Conservation (phyloP, 2,329 filamentous ascomycete genomes). For the Mariannaea elegans region DNA sequence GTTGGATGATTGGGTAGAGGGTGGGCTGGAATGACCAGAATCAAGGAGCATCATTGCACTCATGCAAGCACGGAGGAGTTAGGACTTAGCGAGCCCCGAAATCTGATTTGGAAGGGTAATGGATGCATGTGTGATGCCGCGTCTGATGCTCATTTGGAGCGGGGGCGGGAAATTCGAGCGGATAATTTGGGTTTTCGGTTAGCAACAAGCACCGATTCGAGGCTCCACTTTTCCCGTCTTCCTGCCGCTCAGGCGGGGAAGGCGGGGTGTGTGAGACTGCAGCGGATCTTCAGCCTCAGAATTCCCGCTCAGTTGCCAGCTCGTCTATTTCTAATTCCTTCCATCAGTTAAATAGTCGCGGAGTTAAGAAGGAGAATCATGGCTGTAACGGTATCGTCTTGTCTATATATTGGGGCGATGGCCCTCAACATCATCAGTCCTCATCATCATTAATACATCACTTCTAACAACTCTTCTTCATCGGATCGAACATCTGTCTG, state of each 20-base stretch:
- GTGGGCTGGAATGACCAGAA: neutral
- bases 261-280: neutral
- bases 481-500: neutral
- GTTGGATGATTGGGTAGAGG: neutral
- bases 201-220: neutral
- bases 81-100: neutral
- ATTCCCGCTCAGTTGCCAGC: too few relatives aligned
- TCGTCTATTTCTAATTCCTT: too few relatives aligned
- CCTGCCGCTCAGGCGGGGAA: neutral
- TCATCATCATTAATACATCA: neutral
- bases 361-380: too few relatives aligned
- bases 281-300: too few relatives aligned
- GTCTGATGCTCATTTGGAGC: neutral
- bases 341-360: too few relatives aligned
- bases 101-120: too few relatives aligned
- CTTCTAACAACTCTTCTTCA: too few relatives aligned
- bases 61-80: neutral
- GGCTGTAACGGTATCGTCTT: too few relatives aligned
- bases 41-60: neutral
- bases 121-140: neutral
- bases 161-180: slow-evolving; percentile 4
- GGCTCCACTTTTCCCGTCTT: neutral
- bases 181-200: neutral
- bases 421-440: neutral
- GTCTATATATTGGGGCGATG: neutral